Conservation (phyloP, 352 stramenopile species). For the Pythium rhizo-oryzae region DNA sequence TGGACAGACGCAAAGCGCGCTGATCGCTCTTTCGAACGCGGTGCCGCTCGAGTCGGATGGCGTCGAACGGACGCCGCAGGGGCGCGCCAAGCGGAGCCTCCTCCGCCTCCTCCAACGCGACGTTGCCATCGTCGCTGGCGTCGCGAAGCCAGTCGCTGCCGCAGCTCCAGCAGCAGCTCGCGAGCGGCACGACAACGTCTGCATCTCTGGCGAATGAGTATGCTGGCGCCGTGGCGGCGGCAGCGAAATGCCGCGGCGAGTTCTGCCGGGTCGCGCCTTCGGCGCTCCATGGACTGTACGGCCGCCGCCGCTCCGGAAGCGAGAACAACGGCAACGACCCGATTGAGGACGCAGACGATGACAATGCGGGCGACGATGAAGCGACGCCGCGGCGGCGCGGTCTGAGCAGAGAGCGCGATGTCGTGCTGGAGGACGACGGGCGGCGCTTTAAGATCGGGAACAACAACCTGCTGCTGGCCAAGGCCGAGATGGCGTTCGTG, state of each 20-base stretch:
- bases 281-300: constrained; percentile 44
- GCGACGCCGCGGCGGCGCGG: neutral
- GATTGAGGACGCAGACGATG: neutral
- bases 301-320: neutral
- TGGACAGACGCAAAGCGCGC: constrained; percentile 10
- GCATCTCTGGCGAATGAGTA: constrained; percentile 1
- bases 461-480: constrained; percentile 71
- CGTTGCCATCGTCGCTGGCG: constrained; percentile 10
- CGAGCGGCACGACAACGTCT: neutral
- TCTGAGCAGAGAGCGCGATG: constrained; percentile 1
- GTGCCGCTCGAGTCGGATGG: constrained; percentile 18
- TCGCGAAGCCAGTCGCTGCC: constrained; percentile 50
- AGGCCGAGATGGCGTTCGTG: constrained; percentile 61
- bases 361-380: constrained; percentile 6
- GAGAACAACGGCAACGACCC: constrained; percentile 11
- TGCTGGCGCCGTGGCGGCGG: neutral
- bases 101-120: neutral
- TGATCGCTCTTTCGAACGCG: constrained; percentile 21
- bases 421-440: constrained; percentile 41
- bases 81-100: neutral
- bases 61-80: constrained; percentile 26
- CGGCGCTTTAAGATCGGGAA: constrained; percentile 74
- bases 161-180: constrained; percentile 30
- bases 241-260: constrained; percentile 60
- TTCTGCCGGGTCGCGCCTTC: constrained; percentile 52